Conservation (phyloP, 1,284 basidiomycete species). For the Ganoderma lingzhi region DNA sequence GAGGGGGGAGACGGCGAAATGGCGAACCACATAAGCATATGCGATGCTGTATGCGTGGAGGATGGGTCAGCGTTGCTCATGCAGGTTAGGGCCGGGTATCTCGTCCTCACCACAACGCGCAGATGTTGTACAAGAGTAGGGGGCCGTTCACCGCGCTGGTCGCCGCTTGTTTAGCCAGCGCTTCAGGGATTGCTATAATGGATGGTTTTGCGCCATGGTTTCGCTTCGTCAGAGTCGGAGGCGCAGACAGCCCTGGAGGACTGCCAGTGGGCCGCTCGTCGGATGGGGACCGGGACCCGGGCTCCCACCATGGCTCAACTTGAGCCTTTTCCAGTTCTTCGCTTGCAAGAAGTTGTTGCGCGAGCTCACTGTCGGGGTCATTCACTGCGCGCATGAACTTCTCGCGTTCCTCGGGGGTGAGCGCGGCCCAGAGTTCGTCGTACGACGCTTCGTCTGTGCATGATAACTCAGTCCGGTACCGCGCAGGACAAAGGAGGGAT, state of each 20-base stretch:
- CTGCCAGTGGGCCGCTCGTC: too few species aligned
- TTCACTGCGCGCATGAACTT: slow-evolving; percentile 65
- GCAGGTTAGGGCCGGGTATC: background rate
- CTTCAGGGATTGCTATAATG: slow-evolving; percentile 56
- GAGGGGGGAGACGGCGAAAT: slow-evolving; percentile 65
- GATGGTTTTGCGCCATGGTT: slow-evolving; percentile 51
- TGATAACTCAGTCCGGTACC: slow-evolving; percentile 7
- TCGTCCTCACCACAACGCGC: slow-evolving; percentile 65
- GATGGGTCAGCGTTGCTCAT: background rate
- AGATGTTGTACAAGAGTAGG: slow-evolving; percentile 69
- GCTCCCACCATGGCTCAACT: slow-evolving; percentile 41
- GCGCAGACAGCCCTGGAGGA: background rate
- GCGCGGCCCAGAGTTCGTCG: slow-evolving; percentile 69
- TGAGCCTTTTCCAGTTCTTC: slow-evolving; percentile 52
- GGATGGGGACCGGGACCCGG: background rate
- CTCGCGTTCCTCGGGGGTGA: slow-evolving; percentile 64
- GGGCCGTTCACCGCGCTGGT: slow-evolving; percentile 41
- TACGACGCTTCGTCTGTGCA: slow-evolving; percentile 58
- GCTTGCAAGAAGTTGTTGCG: slow-evolving; percentile 65
- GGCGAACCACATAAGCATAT: slow-evolving; percentile 70
- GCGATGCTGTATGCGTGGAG: slow-evolving; percentile 54
- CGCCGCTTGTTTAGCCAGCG: slow-evolving; percentile 51
- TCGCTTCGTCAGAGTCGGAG: slow-evolving; percentile 13
- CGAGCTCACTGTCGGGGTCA: slow-evolving; percentile 65
- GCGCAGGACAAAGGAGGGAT: background rate